These are phyloP conservation scores for Bruguiera hainesii DNA, from an alignment of 441 rosid species.

Conservation along the genomic window DNA sequence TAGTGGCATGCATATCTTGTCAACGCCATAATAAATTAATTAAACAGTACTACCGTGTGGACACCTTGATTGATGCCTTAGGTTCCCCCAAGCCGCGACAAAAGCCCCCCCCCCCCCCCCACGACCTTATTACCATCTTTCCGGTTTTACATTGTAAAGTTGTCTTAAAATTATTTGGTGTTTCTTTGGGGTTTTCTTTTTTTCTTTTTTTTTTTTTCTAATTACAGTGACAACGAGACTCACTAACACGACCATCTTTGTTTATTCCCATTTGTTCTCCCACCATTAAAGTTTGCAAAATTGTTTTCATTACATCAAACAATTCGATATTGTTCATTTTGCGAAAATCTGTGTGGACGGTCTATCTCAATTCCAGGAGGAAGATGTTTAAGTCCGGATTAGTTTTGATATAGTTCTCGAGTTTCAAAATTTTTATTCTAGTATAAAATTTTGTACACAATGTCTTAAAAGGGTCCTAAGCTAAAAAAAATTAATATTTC, in stretches of 20 bases:
- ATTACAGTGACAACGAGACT: conserved; percentile 34
- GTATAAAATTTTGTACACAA: no score
- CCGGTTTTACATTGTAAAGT: conserved; percentile 16
- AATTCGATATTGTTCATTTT: conserved; percentile 11
- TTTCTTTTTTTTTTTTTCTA: not conserved
- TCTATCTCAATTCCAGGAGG: not conserved
- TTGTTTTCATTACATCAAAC: conserved; percentile 23
- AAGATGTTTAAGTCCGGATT: not conserved
- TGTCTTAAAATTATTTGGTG: not conserved
- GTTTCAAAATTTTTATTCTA: no score
- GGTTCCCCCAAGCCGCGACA: conserved; percentile 30
- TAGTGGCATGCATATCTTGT: conserved; percentile 11
- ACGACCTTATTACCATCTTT: conserved; percentile 20
- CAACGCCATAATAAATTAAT: conserved; percentile 9
- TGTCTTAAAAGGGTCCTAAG: no score
- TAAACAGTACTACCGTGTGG: conserved; percentile 7
- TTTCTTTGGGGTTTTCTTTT: not conserved
- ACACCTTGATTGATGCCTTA: conserved; percentile 31
- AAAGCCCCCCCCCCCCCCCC: conserved; percentile 25
- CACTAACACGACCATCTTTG: conserved; percentile 32
- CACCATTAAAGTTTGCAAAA: conserved; percentile 22
- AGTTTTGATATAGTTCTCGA: no score
- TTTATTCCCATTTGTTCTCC: conserved; percentile 13
- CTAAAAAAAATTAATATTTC: no score
- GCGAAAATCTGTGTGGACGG: not conserved